Conservation (phyloP, 352 stramenopile species). For the Phytophthora brassicae region DNA sequence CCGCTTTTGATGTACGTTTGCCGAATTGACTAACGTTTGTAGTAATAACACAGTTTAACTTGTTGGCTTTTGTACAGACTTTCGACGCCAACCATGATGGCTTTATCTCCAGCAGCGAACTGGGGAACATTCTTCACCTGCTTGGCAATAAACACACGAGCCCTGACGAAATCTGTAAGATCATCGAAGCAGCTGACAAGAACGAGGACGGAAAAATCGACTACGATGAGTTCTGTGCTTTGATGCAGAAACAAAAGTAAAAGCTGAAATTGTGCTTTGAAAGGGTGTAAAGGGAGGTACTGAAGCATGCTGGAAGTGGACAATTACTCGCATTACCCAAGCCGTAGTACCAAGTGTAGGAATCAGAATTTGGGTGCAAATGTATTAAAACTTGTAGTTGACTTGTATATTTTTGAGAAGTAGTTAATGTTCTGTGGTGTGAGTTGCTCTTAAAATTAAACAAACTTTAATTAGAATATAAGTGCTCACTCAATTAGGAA, state of each 20-base stretch:
- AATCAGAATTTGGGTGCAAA: no score
- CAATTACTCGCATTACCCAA: no score
- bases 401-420: no score
- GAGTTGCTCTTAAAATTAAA: no score
- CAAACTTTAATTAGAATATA: no score
- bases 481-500: no score
- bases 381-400: no score
- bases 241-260: conserved; percentile 49
- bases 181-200: conserved; percentile 74
- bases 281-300: no score
- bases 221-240: conserved; percentile 79
- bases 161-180: conserved; percentile 46
- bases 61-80: conserved; percentile 29
- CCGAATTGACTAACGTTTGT: neutral
- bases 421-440: no score
- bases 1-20: conserved; percentile 56
- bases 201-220: conserved; percentile 88
- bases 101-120: conserved; percentile 66
- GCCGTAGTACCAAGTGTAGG: neutral
- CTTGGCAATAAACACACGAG: conserved; percentile 57
- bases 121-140: conserved; percentile 63
- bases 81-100: conserved; percentile 75
- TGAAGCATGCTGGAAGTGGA: neutral
- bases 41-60: neutral
- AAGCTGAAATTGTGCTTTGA: conserved; percentile 1